phyloP scores from a whole-genome alignment of 768 basidiomycete genomes.

The Gloeopeniophorella convolvens region DNA sequence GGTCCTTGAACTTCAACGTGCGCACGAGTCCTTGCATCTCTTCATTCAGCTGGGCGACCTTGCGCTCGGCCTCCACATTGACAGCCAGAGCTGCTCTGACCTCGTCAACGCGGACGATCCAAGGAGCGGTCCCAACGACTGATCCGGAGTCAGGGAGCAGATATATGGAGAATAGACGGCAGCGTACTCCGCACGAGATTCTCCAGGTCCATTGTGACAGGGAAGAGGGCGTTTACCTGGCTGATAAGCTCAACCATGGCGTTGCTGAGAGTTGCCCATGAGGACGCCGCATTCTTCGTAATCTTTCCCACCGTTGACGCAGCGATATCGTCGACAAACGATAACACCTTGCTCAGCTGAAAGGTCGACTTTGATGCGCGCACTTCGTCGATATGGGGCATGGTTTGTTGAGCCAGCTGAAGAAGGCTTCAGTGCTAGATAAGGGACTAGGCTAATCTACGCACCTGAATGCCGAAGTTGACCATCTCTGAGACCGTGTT shows the following conservation, averaged over 20 bases:
- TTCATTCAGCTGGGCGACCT: slow-evolving; percentile 78
- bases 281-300: slow-evolving; percentile 54
- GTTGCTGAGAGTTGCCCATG: slow-evolving; percentile 73
- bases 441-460: slow-evolving; percentile 21
- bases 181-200: slow-evolving; percentile 69
- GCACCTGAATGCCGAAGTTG: slow-evolving; percentile 85
- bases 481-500: slow-evolving; percentile 74
- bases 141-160: slow-evolving; percentile 4
- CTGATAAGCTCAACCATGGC: slow-evolving; percentile 64
- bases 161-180: neutral
- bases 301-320: slow-evolving; percentile 62
- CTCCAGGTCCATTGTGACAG: slow-evolving; percentile 66
- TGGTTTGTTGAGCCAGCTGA: slow-evolving; percentile 84
- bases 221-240: slow-evolving; percentile 65
- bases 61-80: slow-evolving; percentile 90
- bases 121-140: slow-evolving; percentile 78
- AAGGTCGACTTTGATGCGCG: slow-evolving; percentile 73
- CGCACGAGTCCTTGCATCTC: slow-evolving; percentile 86
- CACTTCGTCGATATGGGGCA: slow-evolving; percentile 79
- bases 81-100: slow-evolving; percentile 77
- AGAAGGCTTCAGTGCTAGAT: neutral
- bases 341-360: slow-evolving; percentile 63
- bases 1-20: slow-evolving; percentile 82
- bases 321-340: slow-evolving; percentile 69
- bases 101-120: slow-evolving; percentile 75